Evolutionary conservation across 768 basidiomycete genomes (phyloP).

Genomic region (Serendipita sp.): DNA sequence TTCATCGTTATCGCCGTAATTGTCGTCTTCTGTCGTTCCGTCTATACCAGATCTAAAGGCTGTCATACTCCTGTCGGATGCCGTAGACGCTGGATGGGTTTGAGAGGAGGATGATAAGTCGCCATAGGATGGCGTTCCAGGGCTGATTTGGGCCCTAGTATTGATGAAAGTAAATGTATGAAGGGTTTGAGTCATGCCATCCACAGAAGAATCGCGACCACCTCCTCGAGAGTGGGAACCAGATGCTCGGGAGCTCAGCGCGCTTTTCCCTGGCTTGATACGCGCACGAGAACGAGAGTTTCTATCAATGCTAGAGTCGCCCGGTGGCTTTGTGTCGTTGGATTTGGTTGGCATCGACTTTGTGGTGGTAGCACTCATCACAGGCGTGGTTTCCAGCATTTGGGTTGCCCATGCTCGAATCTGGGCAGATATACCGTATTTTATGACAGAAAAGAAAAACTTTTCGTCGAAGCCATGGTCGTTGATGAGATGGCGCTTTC

Average conservation of each 20-base stretch:
- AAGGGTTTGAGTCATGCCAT: no score
- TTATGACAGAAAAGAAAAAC: constrained; percentile 2
- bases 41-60: neutral
- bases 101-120: no score
- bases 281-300: neutral
- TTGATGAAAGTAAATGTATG: neutral
- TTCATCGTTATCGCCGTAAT: neutral
- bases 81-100: neutral
- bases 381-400: neutral
- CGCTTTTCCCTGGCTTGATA: neutral
- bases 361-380: neutral
- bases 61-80: neutral
- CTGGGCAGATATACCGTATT: neutral
- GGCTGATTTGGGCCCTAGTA: neutral
- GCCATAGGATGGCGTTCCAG: neutral
- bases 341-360: neutral
- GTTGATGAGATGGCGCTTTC: neutral
- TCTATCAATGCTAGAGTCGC: neutral
- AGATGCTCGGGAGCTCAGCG: neutral
- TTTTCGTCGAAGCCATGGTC: neutral
- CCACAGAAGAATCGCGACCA: neutral
- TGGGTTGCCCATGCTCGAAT: neutral
- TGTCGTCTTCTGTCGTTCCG: neutral
- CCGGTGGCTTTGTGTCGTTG: neutral
- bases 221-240: neutral